Evolutionary conservation across 1,139 yeast species (phyloP).

Genomic region (Sugiyamaella neomexicana): DNA sequence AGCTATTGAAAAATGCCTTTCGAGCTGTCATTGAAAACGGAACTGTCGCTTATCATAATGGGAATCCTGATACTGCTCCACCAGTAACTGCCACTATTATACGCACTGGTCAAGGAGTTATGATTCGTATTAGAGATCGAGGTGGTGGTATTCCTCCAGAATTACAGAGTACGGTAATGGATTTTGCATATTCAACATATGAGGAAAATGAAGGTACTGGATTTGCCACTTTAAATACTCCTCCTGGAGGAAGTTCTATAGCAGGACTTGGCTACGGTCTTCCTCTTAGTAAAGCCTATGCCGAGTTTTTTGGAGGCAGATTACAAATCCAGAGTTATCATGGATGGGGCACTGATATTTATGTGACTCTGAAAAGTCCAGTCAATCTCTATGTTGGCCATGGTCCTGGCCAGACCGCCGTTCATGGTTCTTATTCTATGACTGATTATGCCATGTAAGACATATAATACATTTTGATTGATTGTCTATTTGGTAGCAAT

Average conservation of each 20-base stretch:
- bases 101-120: conserved; percentile 47
- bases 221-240: conserved; percentile 54
- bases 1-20: conserved; percentile 81
- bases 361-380: conserved; percentile 53
- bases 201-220: conserved; percentile 57
- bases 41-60: conserved; percentile 23
- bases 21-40: conserved; percentile 79
- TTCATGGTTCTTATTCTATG: conserved; percentile 20
- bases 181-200: conserved; percentile 81
- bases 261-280: conserved; percentile 98
- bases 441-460: conserved; percentile 20
- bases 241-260: conserved; percentile 75
- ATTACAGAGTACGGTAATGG: conserved; percentile 66
- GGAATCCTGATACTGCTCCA: conserved; percentile 34
- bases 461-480: no score
- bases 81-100: conserved; percentile 74
- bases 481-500: no score
- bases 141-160: conserved; percentile 85
- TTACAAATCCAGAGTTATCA: conserved; percentile 74
- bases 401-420: conserved; percentile 12
- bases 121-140: conserved; percentile 71
- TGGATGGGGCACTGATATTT: conserved; percentile 87
- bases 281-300: conserved; percentile 76
- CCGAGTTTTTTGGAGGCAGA: conserved; percentile 71
- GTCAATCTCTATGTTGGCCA: conserved; percentile 19